Conservation (phyloP, 2,329 filamentous ascomycete genomes). For the Verticillium dahliae region DNA sequence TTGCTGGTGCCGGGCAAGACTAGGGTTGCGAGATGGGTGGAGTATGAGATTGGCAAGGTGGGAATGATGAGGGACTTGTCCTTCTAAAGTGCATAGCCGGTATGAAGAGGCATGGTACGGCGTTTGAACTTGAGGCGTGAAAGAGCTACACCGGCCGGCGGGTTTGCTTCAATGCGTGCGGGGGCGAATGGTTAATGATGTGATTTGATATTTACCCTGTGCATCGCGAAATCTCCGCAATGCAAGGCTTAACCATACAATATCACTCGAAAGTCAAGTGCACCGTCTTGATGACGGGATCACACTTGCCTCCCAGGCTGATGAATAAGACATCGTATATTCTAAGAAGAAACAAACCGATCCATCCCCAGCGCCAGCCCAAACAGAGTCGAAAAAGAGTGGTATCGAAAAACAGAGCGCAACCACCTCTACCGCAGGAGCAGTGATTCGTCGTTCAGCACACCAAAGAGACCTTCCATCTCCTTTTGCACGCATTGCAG, state of each 20-base stretch:
- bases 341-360: neutral
- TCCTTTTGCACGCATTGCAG: constrained; percentile 53
- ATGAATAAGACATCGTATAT: neutral
- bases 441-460: constrained; percentile 53
- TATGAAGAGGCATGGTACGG: neutral
- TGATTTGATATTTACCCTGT: no score
- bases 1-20: constrained; percentile 64
- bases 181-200: no score
- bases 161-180: no score
- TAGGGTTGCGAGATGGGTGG: constrained; percentile 73
- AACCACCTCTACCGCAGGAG: constrained; percentile 38
- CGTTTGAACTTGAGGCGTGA: neutral
- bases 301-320: no score
- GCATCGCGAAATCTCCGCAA: no score
- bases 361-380: neutral
- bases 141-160: no score
- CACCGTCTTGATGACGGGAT: no score
- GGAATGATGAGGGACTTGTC: constrained; percentile 59
- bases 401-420: neutral
- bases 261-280: no score
- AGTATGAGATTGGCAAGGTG: constrained; percentile 67
- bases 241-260: no score
- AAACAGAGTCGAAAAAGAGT: neutral
- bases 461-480: constrained; percentile 57
- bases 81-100: constrained; percentile 30